Evolutionary conservation across 225 moss, liverwort and hornwort species (phyloP), one percentile per base, ranked within the genome.

Genomic region (Neckera pumila): DNA sequence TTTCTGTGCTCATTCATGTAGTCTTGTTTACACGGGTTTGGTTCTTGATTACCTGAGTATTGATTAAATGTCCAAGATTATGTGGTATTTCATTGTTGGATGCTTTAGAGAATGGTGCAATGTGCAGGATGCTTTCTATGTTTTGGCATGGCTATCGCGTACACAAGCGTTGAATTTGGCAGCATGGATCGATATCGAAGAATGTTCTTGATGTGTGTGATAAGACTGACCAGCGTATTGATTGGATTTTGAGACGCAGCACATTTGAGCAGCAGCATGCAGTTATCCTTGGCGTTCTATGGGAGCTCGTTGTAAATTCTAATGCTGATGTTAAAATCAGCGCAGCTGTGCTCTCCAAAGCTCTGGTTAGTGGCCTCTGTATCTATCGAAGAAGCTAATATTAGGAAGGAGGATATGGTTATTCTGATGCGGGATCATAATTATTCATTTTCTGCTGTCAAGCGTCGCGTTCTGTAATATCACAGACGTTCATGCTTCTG

Each of bases 251-350:
- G 89, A 34, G 58, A 86, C 76, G 81, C 95, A 96, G 96, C 87
- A 95, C 97, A 64, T 99, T 97, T 89, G 87, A 97, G 75, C 95
- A 96, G 91, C 97, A 97, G 82, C 96, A 95, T 84, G 93, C 90
- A 88, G 94, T 93, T 79, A 96, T 99, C 63, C 93, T 97, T 76
- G 93, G 95, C 40, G 96, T 99, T 64, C 85, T 99, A 40, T 99
- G 99, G 99, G 97, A 99, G 88, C 93, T 96, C 49, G 99, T 99
- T 86, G 97, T 99, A 78, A 96, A 96, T 91, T 89, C 97, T 54
- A 96, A 91, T 91, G 94, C 97, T 59, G 94, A 91, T 86, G 97
- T 95, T 27, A 99, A 99, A 90, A 92, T 96, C 71, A 96, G 96
- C 77, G 97, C 97, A 69, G 97, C 97, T 72, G 94, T 97, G 69